Base-by-base conservation (phyloP, 1,284 basidiomycete genomes). In the Chondrostereum purpureum region DNA sequence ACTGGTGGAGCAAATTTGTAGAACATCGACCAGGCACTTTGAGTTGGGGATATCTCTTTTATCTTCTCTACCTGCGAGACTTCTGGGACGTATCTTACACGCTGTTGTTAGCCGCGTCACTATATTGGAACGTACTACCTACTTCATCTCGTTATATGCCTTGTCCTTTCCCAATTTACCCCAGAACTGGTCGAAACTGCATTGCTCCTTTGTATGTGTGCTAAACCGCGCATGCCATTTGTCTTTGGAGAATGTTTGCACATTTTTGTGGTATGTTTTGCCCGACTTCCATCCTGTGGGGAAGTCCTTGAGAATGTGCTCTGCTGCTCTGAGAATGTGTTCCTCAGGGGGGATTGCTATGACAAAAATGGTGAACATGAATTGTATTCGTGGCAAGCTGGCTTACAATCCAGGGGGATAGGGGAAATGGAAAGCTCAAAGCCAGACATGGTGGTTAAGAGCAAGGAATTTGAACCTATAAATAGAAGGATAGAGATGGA, bases 161-260 rank as follows among this genome's bases (percentile, higher is more conserved):
- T 87, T 86, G 62, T 85, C 68, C 41, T 65, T 63, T 1, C 80
- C 81, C 6, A 88, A 61, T 51, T 76, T 78, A 38, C 66, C 68
- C 85, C 86, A 88, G 53, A 88, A 66, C 52, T 79, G 75, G 48
- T 84, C 80, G 58, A 88, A 88, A 2, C 78, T 77, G 6, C 70
- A 78, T 43, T 86, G 80, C 17, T 77, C 67, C 10, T 70, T 53
- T n/a, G 70, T 60, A 59, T 88, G 85, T 53, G 75, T 73, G 58
- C 83, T 86, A 45, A 78, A 60, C 19, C 85, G 73, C 57, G 73
- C 74, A 53, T 83, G 73, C 84, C 84, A 88, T 2, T 69, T 61
- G 4, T 65, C 67, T 55, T 80, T 84, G 24, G 61, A 69, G 47
- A 62, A 72, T 4, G 80, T 82, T 56, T 76, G 73, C 50, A 88